Evolutionary conservation across 208 protist genomes (phyloP).

Genomic region (Phytomonas sp.): DNA sequence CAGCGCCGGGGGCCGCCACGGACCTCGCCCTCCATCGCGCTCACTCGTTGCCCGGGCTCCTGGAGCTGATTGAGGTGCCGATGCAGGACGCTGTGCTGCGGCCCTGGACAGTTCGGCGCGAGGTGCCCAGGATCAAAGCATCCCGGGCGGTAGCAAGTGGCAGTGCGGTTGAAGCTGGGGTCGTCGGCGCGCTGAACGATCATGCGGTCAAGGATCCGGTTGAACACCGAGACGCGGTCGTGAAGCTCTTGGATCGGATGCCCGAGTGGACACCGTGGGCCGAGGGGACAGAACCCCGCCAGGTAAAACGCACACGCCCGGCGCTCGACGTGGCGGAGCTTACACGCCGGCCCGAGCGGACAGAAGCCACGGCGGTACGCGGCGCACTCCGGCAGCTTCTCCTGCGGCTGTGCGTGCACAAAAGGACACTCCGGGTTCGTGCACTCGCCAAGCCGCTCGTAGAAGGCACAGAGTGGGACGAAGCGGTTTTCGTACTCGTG

Average conservation of each 20-base stretch:
- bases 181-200: conserved; percentile 58
- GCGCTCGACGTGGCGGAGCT: conserved; percentile 69
- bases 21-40: conserved; percentile 33
- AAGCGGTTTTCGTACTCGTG: conserved; percentile 93
- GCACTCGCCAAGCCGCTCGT: conserved; percentile 92
- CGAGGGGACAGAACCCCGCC: conserved; percentile 93
- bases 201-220: conserved; percentile 58
- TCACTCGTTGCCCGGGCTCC: conserved; percentile 58
- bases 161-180: conserved; percentile 62
- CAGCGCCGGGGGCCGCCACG: conserved; percentile 43
- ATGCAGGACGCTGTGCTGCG: conserved; percentile 56
- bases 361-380: conserved; percentile 90
- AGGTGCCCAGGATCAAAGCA: conserved; percentile 87
- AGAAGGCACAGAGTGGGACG: conserved; percentile 95
- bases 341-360: conserved; percentile 80
- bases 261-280: conserved; percentile 87
- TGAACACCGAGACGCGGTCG: conserved; percentile 60
- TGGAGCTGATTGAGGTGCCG: conserved; percentile 48
- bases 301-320: conserved; percentile 89
- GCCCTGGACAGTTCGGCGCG: conserved; percentile 67
- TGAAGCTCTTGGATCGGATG: conserved; percentile 87
- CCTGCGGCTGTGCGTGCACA: conserved; percentile 80
- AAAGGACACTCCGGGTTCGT: conserved; percentile 96
- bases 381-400: conserved; percentile 78
- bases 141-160: conserved; percentile 60